Percentiles rank a stretch among this genome's conserved stretches.
phyloP scores from a whole-genome alignment of 805 yeast species.

The Barnettozyma botsteinii region DNA sequence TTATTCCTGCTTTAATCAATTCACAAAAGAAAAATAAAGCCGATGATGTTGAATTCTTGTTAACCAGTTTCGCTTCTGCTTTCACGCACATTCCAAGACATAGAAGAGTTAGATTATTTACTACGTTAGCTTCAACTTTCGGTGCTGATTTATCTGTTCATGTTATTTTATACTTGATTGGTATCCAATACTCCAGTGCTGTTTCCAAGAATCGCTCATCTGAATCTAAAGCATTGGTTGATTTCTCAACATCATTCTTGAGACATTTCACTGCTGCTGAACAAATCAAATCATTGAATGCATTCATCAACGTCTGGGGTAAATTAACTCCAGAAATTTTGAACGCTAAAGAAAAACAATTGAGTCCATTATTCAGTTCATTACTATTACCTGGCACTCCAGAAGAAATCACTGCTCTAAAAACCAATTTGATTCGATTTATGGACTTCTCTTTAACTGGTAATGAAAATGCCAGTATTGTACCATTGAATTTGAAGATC shows the following conservation, averaged over 20 bases:
- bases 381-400: conserved; percentile 45
- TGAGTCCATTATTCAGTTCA: conserved; percentile 60
- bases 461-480: conserved; percentile 34
- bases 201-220: conserved; percentile 49
- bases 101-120: conserved; percentile 80
- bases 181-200: conserved; percentile 64
- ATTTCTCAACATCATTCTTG: conserved; percentile 66
- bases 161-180: conserved; percentile 68
- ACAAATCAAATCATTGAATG: conserved; percentile 51
- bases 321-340: conserved; percentile 32
- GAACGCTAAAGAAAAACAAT: conserved; percentile 23
- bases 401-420: conserved; percentile 43
- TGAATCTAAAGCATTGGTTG: conserved; percentile 64
- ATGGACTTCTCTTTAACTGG: conserved; percentile 37
- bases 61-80: conserved; percentile 90
- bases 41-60: conserved; percentile 75
- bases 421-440: conserved; percentile 49
- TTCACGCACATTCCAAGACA: conserved; percentile 95
- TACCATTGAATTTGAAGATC: conserved; percentile 50
- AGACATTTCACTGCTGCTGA: conserved; percentile 62
- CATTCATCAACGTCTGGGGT: conserved; percentile 47
- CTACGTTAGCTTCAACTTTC: conserved; percentile 70
- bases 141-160: conserved; percentile 65
- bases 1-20: conserved; percentile 81
- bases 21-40: conserved; percentile 35